Percentiles rank a stretch among this genome's conserved stretches.
Evolutionary conservation across 2,329 filamentous ascomycete genomes (phyloP).

Genomic region (Cyclaneusma minus): DNA sequence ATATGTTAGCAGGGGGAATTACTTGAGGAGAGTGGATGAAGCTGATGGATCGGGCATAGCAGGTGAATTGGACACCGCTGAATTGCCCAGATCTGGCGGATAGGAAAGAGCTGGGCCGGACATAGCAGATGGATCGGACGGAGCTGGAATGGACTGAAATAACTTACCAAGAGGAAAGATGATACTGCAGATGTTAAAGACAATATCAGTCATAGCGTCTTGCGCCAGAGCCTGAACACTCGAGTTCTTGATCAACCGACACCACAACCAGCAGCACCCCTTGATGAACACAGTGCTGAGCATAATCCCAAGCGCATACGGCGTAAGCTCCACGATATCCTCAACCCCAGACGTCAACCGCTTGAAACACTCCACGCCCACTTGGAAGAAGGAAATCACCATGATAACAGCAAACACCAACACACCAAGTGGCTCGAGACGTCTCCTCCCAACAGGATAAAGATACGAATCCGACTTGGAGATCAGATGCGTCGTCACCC

Average conservation of each 20-base stretch:
- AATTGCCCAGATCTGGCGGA: too few species aligned
- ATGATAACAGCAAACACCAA: constrained; percentile 48
- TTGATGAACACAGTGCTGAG: constrained; percentile 41
- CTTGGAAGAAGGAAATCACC: constrained; percentile 46
- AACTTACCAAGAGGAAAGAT: constrained; percentile 35
- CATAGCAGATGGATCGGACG: too few species aligned
- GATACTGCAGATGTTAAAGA: constrained; percentile 48
- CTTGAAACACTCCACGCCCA: constrained; percentile 41
- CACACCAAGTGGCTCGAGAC: constrained; percentile 45
- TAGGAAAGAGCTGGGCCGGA: too few species aligned
- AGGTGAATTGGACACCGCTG: too few species aligned
- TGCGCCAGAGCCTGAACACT: constrained; percentile 48
- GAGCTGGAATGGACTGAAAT: too few species aligned
- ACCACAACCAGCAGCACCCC: constrained; percentile 43
- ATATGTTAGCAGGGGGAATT: constrained; percentile 1
- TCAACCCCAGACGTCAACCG: constrained; percentile 35
- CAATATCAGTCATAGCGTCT: constrained; percentile 47
- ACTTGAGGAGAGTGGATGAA: too few species aligned
- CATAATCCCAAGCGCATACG: constrained; percentile 40
- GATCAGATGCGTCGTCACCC: constrained; percentile 42
- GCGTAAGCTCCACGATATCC: constrained; percentile 30
- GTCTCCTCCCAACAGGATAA: constrained; percentile 40
- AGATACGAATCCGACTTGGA: constrained; percentile 23
- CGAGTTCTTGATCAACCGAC: constrained; percentile 42
- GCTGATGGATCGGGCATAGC: too few species aligned